Conservation (phyloP, 345 rosid genomes). For the Eucalyptus microcorys region DNA sequence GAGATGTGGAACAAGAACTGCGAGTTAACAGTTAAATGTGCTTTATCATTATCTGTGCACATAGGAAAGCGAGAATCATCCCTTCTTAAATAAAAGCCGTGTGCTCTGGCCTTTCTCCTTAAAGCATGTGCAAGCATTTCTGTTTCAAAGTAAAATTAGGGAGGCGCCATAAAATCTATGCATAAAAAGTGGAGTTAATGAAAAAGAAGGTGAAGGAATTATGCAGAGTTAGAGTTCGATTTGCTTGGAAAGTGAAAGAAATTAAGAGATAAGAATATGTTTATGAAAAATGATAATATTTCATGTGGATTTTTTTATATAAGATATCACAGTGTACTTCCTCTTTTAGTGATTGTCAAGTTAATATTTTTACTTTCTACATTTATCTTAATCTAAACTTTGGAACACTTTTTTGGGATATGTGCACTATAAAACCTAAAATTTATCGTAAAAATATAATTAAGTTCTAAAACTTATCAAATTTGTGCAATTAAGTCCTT, state of each 20-base stretch:
- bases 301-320: background rate
- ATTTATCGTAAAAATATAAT: too few relatives aligned
- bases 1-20: background rate
- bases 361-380: background rate
- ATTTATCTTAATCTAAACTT: background rate
- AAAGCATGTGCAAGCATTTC: background rate
- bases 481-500: too few relatives aligned
- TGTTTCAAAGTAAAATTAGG: background rate
- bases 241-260: background rate
- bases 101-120: background rate
- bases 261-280: background rate
- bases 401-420: background rate
- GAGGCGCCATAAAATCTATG: background rate
- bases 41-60: background rate
- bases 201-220: background rate
- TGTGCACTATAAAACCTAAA: too few relatives aligned
- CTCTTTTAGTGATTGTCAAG: background rate
- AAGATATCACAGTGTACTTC: background rate
- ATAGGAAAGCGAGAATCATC: background rate
- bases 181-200: background rate
- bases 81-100: background rate
- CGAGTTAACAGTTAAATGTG: background rate
- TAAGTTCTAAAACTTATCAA: too few relatives aligned
- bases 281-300: background rate
- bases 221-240: background rate